Evolutionary conservation across 306 rosid genomes (phyloP).

Genomic region (Glycine soja): DNA sequence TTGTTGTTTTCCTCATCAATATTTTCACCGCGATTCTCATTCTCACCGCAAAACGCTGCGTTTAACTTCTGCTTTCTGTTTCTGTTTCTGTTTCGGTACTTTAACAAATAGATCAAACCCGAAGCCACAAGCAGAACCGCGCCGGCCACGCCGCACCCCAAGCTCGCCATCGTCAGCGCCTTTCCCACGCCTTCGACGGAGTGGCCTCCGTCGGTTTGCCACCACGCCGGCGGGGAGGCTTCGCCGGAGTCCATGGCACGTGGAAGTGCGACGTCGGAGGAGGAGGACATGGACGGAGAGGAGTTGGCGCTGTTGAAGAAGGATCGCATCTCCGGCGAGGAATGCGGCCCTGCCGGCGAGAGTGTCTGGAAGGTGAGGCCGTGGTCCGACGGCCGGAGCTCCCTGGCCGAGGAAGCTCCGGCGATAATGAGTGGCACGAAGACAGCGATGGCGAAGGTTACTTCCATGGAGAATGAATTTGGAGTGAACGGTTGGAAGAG

Average conservation of each 20-base stretch:
- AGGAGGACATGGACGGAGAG: constrained; percentile 50
- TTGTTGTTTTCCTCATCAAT: constrained; percentile 41
- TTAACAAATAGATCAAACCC: constrained; percentile 57
- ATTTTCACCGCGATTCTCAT: not conserved
- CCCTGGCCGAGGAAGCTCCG: constrained; percentile 58
- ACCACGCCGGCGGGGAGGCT: constrained; percentile 54
- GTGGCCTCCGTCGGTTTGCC: constrained; percentile 26
- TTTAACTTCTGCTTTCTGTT: constrained; percentile 47
- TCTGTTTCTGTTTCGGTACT: constrained; percentile 51
- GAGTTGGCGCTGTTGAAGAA: constrained; percentile 67
- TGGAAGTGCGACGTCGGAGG: constrained; percentile 63
- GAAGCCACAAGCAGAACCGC: constrained; percentile 69
- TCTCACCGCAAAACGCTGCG: constrained; percentile 27
- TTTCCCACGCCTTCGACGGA: constrained; percentile 43
- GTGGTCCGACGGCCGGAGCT: constrained; percentile 91
- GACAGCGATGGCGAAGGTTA: constrained; percentile 9
- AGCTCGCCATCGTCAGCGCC: constrained; percentile 69
- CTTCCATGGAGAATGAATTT: constrained; percentile 41
- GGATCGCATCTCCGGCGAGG: constrained; percentile 65
- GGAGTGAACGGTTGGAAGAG: not conserved
- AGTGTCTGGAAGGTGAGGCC: constrained; percentile 72
- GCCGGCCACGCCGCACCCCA: constrained; percentile 77
- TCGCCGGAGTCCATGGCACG: constrained; percentile 56
- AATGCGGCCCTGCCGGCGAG: constrained; percentile 43
- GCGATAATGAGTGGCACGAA: constrained; percentile 42